Evolutionary conservation across 75 land plant genomes (phyloP).

Genomic region (Picea glauca): DNA sequence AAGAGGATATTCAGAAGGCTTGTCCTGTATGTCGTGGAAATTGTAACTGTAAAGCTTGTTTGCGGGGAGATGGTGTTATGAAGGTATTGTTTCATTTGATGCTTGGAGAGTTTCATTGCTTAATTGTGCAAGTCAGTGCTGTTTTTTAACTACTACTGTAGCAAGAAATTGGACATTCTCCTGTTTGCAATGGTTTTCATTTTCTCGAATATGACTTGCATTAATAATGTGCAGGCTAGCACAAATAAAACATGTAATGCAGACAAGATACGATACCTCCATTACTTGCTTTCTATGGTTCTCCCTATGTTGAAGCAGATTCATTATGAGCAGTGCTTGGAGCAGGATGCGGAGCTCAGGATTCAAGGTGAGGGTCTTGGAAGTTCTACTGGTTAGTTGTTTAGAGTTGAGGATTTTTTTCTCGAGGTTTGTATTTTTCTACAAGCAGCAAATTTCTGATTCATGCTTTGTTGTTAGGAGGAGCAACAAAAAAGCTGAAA

Average conservation of each 20-base stretch:
- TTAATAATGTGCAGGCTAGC: slow-evolving; percentile 5
- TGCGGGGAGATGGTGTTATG: slow-evolving; percentile 20
- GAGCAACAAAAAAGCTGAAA: slow-evolving; percentile 17
- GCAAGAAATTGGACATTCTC: not conserved
- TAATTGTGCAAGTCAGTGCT: not conserved
- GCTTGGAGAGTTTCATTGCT: not conserved
- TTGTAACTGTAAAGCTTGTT: slow-evolving; percentile 72
- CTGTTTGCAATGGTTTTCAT: not conserved
- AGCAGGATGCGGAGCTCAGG: slow-evolving; percentile 49
- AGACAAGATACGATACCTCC: slow-evolving; percentile 18
- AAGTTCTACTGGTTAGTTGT: not conserved
- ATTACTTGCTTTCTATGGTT: slow-evolving; percentile 40
- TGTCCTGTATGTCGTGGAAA: slow-evolving; percentile 54
- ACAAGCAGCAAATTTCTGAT: not conserved
- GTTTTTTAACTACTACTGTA: too few species aligned
- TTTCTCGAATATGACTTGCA: not conserved
- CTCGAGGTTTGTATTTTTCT: not conserved
- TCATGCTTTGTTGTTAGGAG: slow-evolving; percentile 14
- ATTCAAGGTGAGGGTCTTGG: slow-evolving; percentile 30
- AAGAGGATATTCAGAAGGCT: slow-evolving; percentile 24
- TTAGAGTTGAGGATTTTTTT: not conserved
- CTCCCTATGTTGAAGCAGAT: slow-evolving; percentile 54
- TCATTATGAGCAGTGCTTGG: slow-evolving; percentile 51
- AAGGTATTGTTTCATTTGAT: slow-evolving; percentile 10
- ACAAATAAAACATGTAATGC: slow-evolving; percentile 4